Base-by-base conservation (phyloP, 2,329 filamentous ascomycete species). In the Podosphaera fusca region DNA sequence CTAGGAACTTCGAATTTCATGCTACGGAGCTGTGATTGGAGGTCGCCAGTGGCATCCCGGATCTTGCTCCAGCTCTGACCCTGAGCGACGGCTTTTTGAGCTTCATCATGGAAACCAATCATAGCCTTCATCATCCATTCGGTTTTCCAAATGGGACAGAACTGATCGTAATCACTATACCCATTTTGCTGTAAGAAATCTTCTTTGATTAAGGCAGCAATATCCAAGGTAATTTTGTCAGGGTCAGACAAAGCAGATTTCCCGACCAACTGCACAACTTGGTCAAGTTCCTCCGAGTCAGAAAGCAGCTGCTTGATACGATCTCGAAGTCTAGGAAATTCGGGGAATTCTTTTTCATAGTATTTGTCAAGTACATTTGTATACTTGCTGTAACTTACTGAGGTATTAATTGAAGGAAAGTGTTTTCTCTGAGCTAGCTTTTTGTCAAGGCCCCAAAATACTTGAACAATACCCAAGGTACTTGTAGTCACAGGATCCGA, bases 91-190 rank as follows among this genome's bases (percentile, higher is more conserved):
- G 87, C 88, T 79, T 95, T 96, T 70, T 96, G 90, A 31, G 87
- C 83, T 75, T 98, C 92, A 67, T 98, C 94, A 69, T 95, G 87
- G 79, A 90, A 98, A 58, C 84, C 86, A 76, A 98, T 86, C 82
- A 98, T 96, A 62, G 87, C 84, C 79, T 94, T 95, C 92, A 98
- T 98, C 92, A 98, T 96, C 84, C 92, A 98, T 70, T 94, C 85
- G 0, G 92, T 98, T 83, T 98, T 98, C 92, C 92, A 98, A 67
- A 98, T 79, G 55, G 92, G 92, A 69, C 92, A 98, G 81, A 94
- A 98, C 74, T 96, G 89, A 69, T 98, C 92, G 70, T 98, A 96
- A 72, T 96, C 87, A 63, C 85, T 92, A 80, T 98, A 98, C 61
- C 92, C 92, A 74, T 98, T 98, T 71, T 98, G 92, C 73, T 98